Evolutionary conservation across 352 stramenopile species (phyloP).

Genomic region (Peronosclerospora sorghi): DNA sequence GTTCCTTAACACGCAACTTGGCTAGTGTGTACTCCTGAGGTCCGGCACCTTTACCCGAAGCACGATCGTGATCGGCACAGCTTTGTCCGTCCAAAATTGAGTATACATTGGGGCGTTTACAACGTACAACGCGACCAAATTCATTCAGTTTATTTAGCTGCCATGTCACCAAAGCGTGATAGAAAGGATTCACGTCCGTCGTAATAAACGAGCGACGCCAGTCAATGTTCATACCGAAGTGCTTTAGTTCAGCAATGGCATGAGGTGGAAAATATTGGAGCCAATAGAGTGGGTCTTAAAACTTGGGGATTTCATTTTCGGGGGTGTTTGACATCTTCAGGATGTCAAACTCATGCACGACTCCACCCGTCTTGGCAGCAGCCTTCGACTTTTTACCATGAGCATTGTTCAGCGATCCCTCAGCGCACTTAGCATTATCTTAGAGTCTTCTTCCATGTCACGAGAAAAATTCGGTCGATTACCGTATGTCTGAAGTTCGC

Average conservation of each 20-base stretch:
- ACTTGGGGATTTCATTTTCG: constrained; percentile 93
- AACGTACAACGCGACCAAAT: constrained; percentile 79
- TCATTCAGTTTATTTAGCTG: constrained; percentile 97
- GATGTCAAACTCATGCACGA: constrained; percentile 98
- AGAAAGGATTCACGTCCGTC: constrained; percentile 98
- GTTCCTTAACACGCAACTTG: constrained; percentile 91
- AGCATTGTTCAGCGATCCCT: constrained; percentile 71
- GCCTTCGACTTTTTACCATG: constrained; percentile 98
- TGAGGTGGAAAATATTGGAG: constrained; percentile 98
- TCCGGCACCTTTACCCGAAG: constrained; percentile 95
- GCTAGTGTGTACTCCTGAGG: constrained; percentile 99
- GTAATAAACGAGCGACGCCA: constrained; percentile 99
- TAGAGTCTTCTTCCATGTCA: constrained; percentile 6
- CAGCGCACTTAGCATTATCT: constrained; percentile 52
- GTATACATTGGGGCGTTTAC: constrained; percentile 98
- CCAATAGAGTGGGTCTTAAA: constrained; percentile 97
- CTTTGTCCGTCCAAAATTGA: constrained; percentile 97
- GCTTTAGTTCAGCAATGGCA: constrained; percentile 93
- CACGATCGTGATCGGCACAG: constrained; percentile 98
- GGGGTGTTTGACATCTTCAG: constrained; percentile 89
- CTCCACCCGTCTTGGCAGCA: constrained; percentile 94
- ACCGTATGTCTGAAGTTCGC: constrained; percentile 92
- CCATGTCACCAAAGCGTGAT: constrained; percentile 99
- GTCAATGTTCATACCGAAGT: constrained; percentile 95
- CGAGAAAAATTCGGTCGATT: constrained; percentile 87